These are phyloP conservation scores for Rhynchospora pubera DNA, from an alignment of 176 grass and related monocot species.

Conservation along the genomic window DNA sequence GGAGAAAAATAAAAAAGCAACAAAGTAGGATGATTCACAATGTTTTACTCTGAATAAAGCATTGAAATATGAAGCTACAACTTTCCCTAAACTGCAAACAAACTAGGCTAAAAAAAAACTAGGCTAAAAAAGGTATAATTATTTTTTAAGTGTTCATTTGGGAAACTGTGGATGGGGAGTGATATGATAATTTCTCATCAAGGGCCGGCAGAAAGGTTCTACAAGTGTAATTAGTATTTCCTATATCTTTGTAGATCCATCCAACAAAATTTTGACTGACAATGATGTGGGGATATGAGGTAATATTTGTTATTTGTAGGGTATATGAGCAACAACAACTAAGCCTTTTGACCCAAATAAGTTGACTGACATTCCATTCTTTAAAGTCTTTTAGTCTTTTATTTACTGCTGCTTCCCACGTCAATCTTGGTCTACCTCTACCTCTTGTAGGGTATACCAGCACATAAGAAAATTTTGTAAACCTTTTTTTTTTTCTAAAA, in stretches of 20 bases:
- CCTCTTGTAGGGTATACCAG: background rate
- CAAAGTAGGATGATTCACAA: background rate
- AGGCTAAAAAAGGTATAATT: background rate
- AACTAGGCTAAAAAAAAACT: too few relatives aligned
- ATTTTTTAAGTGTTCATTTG: background rate
- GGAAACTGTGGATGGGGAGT: background rate
- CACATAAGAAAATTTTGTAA: constrained; percentile 4
- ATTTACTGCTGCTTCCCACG: too few relatives aligned
- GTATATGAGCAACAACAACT: background rate
- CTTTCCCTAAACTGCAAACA: background rate
- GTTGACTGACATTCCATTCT: too few relatives aligned
- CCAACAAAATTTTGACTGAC: constrained; percentile 7
- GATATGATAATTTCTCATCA: background rate
- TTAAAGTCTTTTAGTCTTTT: too few relatives aligned
- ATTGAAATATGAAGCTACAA: background rate
- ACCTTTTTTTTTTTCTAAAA: constrained; percentile 1
- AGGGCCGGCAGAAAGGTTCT: background rate
- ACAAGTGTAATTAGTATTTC: background rate
- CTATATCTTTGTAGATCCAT: background rate
- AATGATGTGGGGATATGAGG: background rate
- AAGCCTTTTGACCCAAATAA: too few relatives aligned
- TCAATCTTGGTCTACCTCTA: too few relatives aligned
- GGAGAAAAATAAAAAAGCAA: background rate
- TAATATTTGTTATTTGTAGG: background rate
- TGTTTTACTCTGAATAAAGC: too few relatives aligned